These are phyloP conservation scores for Calocera viscosa DNA, from an alignment of 768 basidiomycete species.

Conservation along the genomic window DNA sequence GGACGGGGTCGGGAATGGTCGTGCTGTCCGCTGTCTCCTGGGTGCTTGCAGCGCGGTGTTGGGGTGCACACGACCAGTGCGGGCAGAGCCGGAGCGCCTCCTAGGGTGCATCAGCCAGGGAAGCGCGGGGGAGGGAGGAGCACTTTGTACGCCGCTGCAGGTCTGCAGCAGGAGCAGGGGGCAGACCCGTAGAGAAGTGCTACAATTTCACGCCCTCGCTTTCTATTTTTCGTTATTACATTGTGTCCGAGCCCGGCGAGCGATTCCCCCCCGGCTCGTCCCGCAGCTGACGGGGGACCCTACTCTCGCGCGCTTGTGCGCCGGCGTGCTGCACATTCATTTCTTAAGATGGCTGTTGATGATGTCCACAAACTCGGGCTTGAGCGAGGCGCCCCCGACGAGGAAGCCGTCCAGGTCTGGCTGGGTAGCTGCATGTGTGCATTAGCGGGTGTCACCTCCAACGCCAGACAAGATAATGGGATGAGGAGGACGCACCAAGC, in stretches of 20 bases:
- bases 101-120: too few relatives aligned
- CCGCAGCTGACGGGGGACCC: neutral
- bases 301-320: neutral
- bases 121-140: too few relatives aligned
- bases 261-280: neutral
- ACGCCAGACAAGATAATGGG: neutral
- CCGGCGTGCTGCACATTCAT: neutral
- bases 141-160: too few relatives aligned
- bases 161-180: too few relatives aligned
- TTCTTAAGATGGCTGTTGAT: constrained; percentile 40
- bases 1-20: too few relatives aligned
- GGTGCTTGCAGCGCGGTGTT: too few relatives aligned
- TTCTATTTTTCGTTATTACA: constrained; percentile 3
- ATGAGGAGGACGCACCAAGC: constrained; percentile 45
- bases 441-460: neutral
- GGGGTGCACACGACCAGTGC: too few relatives aligned
- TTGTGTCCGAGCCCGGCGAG: neutral
- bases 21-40: too few relatives aligned
- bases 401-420: constrained; percentile 94
- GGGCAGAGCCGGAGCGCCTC: too few relatives aligned
- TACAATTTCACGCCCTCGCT: neutral
- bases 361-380: constrained; percentile 90
- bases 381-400: constrained; percentile 93
- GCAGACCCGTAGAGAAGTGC: neutral
- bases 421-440: constrained; percentile 43